phyloP scores from a whole-genome alignment of 345 rosid genomes.

The Citrus sp. region DNA sequence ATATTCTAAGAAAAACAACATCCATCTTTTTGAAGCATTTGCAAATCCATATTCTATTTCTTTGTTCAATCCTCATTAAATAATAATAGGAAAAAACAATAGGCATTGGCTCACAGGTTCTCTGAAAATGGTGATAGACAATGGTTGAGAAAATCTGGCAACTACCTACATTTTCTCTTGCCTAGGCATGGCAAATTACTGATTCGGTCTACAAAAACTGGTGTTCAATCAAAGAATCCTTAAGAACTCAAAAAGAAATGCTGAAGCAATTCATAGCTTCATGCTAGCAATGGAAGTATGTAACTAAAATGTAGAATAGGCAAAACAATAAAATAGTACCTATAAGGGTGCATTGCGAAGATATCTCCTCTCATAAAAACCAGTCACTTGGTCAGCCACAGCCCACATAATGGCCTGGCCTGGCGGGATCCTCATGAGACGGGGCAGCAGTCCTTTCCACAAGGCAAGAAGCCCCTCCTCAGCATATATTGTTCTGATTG shows the following conservation, averaged over 20 bases:
- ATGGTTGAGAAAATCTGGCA: not conserved
- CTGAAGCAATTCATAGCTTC: not conserved
- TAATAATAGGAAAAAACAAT: not conserved
- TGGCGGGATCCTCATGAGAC: conserved; percentile 97
- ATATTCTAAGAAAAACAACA: not conserved
- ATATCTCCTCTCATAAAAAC: conserved; percentile 71
- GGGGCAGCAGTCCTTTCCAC: conserved; percentile 93
- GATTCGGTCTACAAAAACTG: not conserved
- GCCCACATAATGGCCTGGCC: conserved; percentile 99
- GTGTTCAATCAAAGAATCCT: not conserved
- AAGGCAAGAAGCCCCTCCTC: conserved; percentile 80
- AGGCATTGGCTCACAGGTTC: not conserved
- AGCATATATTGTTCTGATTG: conserved; percentile 69
- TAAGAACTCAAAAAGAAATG: not conserved
- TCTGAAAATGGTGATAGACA: not conserved
- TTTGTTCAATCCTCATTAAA: not conserved
- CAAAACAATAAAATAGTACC: conserved; percentile 22
- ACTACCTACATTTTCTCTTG: not conserved
- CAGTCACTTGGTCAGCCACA: conserved; percentile 92
- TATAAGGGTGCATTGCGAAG: conserved; percentile 43
- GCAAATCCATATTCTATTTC: not conserved
- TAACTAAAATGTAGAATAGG: conserved; percentile 9
- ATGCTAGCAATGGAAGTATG: conserved; percentile 6
- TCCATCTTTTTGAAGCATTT: not conserved
- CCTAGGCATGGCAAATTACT: not conserved